Evolutionary conservation across 176 grass and related monocot species (phyloP).

Genomic region (Rhynchospora breviuscula): DNA sequence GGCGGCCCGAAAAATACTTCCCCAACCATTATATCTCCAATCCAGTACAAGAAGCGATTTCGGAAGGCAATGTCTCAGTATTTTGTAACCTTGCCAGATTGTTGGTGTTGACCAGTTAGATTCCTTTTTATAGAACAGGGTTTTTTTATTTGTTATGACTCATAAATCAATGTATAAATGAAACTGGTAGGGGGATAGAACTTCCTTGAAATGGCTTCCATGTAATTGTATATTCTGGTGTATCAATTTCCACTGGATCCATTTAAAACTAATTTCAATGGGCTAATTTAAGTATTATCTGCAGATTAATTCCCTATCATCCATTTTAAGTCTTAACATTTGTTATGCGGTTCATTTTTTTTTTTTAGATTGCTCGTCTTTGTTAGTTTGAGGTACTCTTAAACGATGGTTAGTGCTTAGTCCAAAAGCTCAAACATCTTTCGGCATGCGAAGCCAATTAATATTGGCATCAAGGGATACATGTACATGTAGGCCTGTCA

Average conservation of each 20-base stretch:
- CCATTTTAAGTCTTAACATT: background rate
- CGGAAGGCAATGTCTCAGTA: conserved; percentile 92
- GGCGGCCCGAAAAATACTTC: conserved; percentile 64
- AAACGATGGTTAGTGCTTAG: background rate
- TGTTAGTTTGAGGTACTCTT: background rate
- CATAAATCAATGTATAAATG: background rate
- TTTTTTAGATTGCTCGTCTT: background rate
- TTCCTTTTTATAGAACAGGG: background rate
- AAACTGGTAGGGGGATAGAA: background rate
- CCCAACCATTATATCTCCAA: conserved; percentile 71
- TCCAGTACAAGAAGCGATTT: conserved; percentile 90
- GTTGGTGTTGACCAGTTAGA: conserved; percentile 40
- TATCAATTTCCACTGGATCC: background rate
- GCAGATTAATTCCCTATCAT: background rate
- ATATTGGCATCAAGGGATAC: background rate
- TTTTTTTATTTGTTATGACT: background rate
- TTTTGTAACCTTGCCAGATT: conserved; percentile 59
- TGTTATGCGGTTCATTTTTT: background rate
- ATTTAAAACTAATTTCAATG: background rate
- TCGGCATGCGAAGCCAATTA: background rate
- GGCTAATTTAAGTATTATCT: background rate
- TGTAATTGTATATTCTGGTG: background rate
- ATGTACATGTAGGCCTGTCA: too few species aligned
- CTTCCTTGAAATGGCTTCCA: background rate
- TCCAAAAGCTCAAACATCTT: background rate